Evolutionary conservation across 257 asterid species (phyloP).

Genomic region (Buddleja alternifolia): DNA sequence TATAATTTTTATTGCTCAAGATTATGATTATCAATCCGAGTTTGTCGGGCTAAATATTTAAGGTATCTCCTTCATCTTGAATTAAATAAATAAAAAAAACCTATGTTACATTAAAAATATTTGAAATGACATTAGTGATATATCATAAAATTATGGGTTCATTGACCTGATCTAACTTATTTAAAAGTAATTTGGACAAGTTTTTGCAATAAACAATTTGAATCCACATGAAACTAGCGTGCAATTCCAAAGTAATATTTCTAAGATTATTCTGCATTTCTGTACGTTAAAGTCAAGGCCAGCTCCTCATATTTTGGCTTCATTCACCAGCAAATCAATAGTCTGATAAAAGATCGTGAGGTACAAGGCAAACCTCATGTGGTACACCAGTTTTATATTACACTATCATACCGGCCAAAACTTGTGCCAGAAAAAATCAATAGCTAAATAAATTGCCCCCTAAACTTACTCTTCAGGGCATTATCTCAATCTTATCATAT

Average conservation of each 20-base stretch:
- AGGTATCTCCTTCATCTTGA: too few species aligned
- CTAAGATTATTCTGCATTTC: slow-evolving; percentile 1
- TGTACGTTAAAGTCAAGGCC: slow-evolving; percentile 23
- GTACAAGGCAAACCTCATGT: not conserved
- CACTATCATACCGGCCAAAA: not conserved
- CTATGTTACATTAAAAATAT: too few species aligned
- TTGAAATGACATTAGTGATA: too few species aligned
- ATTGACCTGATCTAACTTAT: too few species aligned
- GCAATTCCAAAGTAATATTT: not conserved
- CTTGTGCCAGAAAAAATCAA: not conserved
- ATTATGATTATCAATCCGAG: too few species aligned
- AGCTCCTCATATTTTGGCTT: slow-evolving; percentile 7
- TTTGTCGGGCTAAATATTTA: too few species aligned
- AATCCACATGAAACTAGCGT: slow-evolving; percentile 6
- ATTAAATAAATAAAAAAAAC: too few species aligned
- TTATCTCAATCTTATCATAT: too few species aligned
- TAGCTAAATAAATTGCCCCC: not conserved
- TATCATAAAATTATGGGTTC: too few species aligned
- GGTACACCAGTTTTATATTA: not conserved
- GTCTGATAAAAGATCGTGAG: not conserved
- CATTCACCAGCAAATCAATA: slow-evolving; percentile 2
- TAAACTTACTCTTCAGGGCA: too few species aligned
- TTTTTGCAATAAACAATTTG: not conserved
- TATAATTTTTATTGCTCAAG: too few species aligned
- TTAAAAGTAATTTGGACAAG: too few species aligned